phyloP scores from a whole-genome alignment of 2,329 filamentous ascomycete species.

The Colletotrichum higginsianum region DNA sequence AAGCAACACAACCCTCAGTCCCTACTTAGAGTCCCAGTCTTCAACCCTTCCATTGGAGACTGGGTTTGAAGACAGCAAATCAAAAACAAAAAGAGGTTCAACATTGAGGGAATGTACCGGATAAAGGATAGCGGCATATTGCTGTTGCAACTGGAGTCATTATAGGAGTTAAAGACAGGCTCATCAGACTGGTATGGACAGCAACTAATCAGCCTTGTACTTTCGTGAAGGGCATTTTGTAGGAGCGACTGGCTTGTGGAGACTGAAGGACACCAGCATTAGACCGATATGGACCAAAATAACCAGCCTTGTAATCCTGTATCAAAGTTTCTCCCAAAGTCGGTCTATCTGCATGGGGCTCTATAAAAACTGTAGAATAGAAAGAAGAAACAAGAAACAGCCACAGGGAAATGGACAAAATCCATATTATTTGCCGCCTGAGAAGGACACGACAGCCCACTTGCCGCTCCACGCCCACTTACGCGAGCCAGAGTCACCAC shows the following conservation, averaged over 20 bases:
- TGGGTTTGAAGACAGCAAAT: neutral
- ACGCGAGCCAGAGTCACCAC: slow-evolving; percentile 78
- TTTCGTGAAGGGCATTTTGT: too few relatives aligned
- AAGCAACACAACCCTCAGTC: too few relatives aligned
- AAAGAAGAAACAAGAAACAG: neutral
- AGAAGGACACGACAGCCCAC: slow-evolving; percentile 95
- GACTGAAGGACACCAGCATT: neutral
- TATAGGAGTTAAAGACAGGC: too few relatives aligned
- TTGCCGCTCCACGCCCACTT: slow-evolving; percentile 98
- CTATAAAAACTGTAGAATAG: neutral
- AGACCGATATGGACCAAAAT: neutral
- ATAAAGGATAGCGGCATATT: too few relatives aligned
- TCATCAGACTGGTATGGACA: too few relatives aligned
- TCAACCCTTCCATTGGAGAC: neutral
- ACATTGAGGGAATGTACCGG: neutral
- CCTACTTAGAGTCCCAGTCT: slow-evolving; percentile 16
- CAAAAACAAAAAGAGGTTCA: neutral
- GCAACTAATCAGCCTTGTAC: too few relatives aligned
- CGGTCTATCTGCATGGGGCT: slow-evolving; percentile 13
- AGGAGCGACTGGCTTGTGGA: too few relatives aligned
- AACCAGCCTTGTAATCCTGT: neutral
- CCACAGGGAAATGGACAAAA: neutral
- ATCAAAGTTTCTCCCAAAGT: neutral
- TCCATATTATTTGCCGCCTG: slow-evolving; percentile 40
- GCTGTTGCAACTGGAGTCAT: too few relatives aligned